Evolutionary conservation across 148 eudicot genomes (phyloP).

Genomic region (Polygonum maritimum): DNA sequence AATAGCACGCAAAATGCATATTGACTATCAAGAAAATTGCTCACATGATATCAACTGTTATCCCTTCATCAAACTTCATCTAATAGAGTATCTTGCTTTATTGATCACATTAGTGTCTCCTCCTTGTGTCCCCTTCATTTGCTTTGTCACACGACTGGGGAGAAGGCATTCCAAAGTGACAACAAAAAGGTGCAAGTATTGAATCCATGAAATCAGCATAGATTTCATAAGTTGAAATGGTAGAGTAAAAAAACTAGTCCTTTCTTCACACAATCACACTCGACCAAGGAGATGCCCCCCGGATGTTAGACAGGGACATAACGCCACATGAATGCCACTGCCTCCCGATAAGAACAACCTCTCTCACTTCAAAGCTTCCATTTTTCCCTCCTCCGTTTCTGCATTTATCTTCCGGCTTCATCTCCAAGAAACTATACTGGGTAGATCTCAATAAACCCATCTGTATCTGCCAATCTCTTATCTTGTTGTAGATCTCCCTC

Average conservation of each 20-base stretch:
- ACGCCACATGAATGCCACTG: constrained; percentile 3
- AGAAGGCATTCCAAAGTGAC: too few relatives aligned
- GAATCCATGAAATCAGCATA: neutral
- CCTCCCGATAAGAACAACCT: constrained; percentile 3
- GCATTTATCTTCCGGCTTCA: neutral
- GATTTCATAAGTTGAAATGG: neutral
- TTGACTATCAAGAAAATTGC: too few relatives aligned
- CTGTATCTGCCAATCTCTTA: neutral
- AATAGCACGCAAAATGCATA: too few relatives aligned
- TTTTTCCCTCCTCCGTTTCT: constrained; percentile 2
- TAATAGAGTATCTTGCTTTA: too few relatives aligned
- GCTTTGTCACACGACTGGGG: too few relatives aligned
- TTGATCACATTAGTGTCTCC: too few relatives aligned
- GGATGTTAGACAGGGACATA: neutral
- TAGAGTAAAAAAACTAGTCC: neutral
- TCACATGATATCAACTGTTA: too few relatives aligned
- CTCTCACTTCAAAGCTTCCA: neutral
- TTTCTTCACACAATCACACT: neutral
- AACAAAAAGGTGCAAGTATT: too few relatives aligned
- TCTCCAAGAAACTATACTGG: neutral
- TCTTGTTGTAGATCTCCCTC: neutral
- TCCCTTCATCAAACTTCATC: too few relatives aligned
- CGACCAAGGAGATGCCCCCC: neutral
- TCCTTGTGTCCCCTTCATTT: too few relatives aligned
- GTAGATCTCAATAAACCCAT: neutral